phyloP scores from a whole-genome alignment of 75 land plant species.

The Picea glauca region DNA sequence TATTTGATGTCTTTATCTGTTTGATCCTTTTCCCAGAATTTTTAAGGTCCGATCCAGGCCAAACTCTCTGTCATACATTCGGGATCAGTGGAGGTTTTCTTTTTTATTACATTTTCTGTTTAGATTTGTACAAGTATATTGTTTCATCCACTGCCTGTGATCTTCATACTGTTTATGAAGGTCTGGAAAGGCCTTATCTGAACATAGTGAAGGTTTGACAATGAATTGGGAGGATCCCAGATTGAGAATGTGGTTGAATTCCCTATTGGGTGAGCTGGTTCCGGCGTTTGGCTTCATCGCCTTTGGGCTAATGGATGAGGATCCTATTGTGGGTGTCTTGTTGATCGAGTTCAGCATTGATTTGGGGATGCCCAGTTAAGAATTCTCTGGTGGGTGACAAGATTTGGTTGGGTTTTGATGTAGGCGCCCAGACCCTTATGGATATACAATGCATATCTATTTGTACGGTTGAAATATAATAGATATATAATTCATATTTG shows the following conservation, averaged over 20 bases:
- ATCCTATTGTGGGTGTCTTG: no score
- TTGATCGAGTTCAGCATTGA: no score
- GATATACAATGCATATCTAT: neutral
- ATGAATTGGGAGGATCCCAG: neutral
- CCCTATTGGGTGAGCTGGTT: neutral
- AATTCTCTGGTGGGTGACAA: neutral
- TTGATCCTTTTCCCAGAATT: neutral
- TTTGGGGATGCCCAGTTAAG: no score
- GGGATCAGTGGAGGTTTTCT: no score
- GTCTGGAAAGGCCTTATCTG: no score
- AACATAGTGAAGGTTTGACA: neutral
- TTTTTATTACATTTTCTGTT: no score
- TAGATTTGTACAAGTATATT: no score
- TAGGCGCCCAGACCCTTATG: no score
- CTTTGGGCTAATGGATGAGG: neutral
- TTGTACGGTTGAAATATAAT: neutral
- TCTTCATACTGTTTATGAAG: no score
- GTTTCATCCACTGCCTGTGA: no score
- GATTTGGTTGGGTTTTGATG: neutral
- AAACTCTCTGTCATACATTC: no score
- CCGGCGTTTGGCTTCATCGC: neutral
- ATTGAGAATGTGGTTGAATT: neutral
- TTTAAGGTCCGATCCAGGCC: no score
- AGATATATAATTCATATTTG: neutral
- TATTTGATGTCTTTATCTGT: neutral